Evolutionary conservation across 208 protist species (phyloP), one percentile per base, ranked within the genome.

Genomic region (Trypanosoma avium): DNA sequence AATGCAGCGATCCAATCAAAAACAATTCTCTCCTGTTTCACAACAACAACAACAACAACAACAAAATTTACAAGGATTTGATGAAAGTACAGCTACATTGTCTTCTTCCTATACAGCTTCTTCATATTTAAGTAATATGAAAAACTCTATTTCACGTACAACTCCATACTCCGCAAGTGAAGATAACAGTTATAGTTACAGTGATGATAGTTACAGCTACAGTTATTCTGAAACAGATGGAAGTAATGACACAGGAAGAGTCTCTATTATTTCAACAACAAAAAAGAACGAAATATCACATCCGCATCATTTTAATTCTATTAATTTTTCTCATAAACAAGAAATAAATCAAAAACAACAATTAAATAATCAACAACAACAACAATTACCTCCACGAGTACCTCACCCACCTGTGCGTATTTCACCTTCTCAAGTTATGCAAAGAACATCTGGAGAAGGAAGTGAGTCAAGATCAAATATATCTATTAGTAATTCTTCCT

Each of bases 181-280:
- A 38, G 47, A 17, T 30, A 21, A 43, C 47, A 42, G 45, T 54
- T n/a, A 62, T 36, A 48, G 46, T 61, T 30, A 47, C 3, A 70
- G 75, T 24, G 48, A 27, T 38, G 56, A 78, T 53, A 56, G 32
- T 15, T 59, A 67, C 48, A 66, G 56, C 64, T 71, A 79, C 42
- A 74, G 73, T 27, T 77, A 81, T 59, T 61, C 46, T n/a, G 65
- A 64, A 4, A 59, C 69, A 52, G 45, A 61, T 21, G 56, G 60
- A 4, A 19, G 22, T 15, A 69, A 60, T 8, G 60, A 21, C 8
- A 58, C n/a, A 24, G 57, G 19, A 22, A 33, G 3, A 17, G 6
- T 17, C 12, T 21, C 36, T 48, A 2, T 29, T 3, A 4, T n/a
- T 8, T 13, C 59, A 26, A 26, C 7, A n/a, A n/a, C n/a, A n/a